phyloP scores from a whole-genome alignment of 2,329 filamentous ascomycete genomes.

The Talaromyces sp. region DNA sequence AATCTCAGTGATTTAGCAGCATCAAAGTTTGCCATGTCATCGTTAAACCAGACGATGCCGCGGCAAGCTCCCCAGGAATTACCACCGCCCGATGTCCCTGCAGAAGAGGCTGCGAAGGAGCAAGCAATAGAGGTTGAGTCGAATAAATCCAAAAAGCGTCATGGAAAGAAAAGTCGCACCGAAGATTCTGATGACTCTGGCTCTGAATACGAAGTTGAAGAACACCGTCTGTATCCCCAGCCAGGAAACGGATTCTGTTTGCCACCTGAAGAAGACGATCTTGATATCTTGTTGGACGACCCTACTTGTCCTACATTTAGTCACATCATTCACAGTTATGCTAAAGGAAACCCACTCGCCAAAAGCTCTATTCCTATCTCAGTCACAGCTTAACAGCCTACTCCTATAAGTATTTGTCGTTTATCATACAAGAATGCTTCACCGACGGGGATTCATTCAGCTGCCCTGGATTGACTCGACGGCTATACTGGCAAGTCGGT shows the following conservation, averaged over 20 bases:
- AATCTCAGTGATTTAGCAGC: conserved; percentile 23
- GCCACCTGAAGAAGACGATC: conserved; percentile 53
- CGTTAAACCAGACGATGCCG: conserved; percentile 6
- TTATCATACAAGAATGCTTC: background rate
- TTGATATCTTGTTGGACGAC: conserved; percentile 59
- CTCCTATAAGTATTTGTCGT: background rate
- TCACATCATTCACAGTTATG: conserved; percentile 36
- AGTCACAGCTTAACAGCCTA: background rate
- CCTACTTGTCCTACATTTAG: conserved; percentile 53
- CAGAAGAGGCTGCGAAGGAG: background rate
- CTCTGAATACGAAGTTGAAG: conserved; percentile 40
- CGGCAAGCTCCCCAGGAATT: background rate
- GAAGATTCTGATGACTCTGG: conserved; percentile 36
- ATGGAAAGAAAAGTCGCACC: conserved; percentile 15
- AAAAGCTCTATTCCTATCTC: background rate
- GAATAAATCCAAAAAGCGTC: conserved; percentile 8
- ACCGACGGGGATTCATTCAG: background rate
- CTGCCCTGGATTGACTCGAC: background rate
- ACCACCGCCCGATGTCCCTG: background rate
- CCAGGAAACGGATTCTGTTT: conserved; percentile 58
- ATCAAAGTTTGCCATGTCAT: conserved; percentile 21
- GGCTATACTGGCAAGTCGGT: background rate
- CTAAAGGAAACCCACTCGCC: conserved; percentile 10
- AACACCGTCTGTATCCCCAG: conserved; percentile 59
- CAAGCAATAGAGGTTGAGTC: conserved; percentile 10